Percentiles rank a stretch among this genome's conserved stretches.
phyloP scores from a whole-genome alignment of 306 rosid species.

The Luffa aegyptiaca region DNA sequence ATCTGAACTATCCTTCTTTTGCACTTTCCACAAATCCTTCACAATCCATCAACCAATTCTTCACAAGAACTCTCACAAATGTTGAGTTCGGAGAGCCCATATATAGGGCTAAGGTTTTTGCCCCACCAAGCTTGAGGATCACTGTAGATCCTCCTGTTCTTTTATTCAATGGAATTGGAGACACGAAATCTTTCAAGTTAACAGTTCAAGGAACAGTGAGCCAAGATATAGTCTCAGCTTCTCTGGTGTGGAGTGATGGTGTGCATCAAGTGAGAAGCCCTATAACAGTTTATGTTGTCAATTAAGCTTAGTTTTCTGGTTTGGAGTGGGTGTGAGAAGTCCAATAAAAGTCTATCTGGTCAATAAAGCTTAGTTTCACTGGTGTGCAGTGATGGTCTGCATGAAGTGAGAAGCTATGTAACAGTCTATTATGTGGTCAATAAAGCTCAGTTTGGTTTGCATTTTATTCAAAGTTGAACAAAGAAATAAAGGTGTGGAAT shows the following conservation, averaged over 20 bases:
- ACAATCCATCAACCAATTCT: not conserved
- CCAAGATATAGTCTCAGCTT: not conserved
- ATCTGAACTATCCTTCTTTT: slow-evolving; percentile 35
- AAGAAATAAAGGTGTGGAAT: too few species aligned
- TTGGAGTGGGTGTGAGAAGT: too few species aligned
- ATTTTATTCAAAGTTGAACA: too few species aligned
- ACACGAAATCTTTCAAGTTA: not conserved
- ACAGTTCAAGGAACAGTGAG: not conserved
- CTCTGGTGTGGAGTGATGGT: not conserved
- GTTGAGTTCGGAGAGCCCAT: slow-evolving; percentile 6
- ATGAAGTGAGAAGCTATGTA: too few species aligned
- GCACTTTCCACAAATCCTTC: slow-evolving; percentile 5
- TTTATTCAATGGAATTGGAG: not conserved
- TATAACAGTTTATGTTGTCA: not conserved
- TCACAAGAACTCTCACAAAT: slow-evolving; percentile 23
- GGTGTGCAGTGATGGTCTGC: too few species aligned
- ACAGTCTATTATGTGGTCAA: too few species aligned
- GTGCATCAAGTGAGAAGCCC: not conserved
- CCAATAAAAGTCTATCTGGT: too few species aligned
- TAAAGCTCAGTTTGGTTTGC: too few species aligned
- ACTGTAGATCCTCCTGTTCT: not conserved
- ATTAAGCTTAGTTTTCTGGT: not conserved
- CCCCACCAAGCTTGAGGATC: not conserved
- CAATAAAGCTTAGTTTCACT: too few species aligned
- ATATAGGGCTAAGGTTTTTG: not conserved